Percentiles rank a stretch among this genome's conserved stretches.
These are phyloP conservation scores for Delonix regia DNA, from an alignment of 306 rosid genomes.

Conservation along the genomic window DNA sequence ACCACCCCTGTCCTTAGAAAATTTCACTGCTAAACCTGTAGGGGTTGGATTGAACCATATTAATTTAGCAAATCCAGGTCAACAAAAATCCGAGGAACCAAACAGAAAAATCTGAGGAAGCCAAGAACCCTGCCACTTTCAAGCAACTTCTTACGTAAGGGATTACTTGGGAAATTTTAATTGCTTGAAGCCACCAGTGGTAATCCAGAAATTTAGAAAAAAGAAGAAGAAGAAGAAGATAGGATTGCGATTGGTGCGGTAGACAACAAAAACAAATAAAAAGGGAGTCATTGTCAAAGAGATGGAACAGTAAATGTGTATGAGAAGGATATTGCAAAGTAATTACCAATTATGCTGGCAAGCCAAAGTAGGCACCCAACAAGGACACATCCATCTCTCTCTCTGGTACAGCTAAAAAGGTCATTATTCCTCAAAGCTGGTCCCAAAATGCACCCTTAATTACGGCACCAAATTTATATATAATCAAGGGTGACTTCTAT, in stretches of 20 bases:
- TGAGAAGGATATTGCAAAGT: neutral
- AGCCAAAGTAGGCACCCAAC: neutral
- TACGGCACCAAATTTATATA: constrained; percentile 22
- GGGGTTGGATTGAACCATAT: neutral
- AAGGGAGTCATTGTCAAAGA: neutral
- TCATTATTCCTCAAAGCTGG: constrained; percentile 28
- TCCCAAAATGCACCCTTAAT: constrained; percentile 37
- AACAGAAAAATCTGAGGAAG: neutral
- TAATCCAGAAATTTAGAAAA: neutral
- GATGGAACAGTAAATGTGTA: neutral
- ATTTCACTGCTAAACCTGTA: too few relatives aligned
- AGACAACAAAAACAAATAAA: neutral
- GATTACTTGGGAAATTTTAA: neutral
- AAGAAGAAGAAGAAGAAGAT: too few relatives aligned
- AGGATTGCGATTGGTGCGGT: neutral
- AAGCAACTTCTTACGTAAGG: neutral
- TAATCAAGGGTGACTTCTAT: neutral
- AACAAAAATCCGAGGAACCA: too few relatives aligned
- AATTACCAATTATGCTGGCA: neutral
- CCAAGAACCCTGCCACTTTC: neutral
- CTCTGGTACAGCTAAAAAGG: constrained; percentile 1
- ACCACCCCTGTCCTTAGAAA: too few relatives aligned
- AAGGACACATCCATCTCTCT: neutral
- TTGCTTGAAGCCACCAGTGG: neutral
- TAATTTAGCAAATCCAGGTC: neutral